These are phyloP conservation scores for Desmodesmus armatus DNA, from an alignment of 139 green algal genomes.

Conservation along the genomic window DNA sequence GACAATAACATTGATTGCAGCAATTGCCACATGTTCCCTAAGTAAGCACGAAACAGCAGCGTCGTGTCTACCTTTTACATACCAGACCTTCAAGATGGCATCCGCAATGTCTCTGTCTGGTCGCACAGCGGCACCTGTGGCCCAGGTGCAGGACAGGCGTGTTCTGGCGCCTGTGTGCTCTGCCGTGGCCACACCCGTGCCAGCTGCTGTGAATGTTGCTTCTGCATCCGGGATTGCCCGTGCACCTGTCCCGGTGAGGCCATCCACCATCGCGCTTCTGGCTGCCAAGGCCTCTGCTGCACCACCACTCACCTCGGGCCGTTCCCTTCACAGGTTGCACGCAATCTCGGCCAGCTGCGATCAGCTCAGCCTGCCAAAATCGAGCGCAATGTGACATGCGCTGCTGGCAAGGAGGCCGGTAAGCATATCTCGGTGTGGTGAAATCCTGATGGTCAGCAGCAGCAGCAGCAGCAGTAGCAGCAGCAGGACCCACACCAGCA, in stretches of 20 bases:
- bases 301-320: not conserved
- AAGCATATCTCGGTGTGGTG: too few relatives aligned
- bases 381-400: slow-evolving; percentile 38
- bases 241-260: not conserved
- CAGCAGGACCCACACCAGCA: too few relatives aligned
- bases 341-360: not conserved
- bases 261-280: not conserved
- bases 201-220: not conserved
- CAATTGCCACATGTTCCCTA: not conserved
- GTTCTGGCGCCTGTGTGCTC: slow-evolving; percentile 27
- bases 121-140: slow-evolving; percentile 22
- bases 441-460: too few relatives aligned
- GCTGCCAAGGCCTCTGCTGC: slow-evolving; percentile 2
- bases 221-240: not conserved
- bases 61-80: slow-evolving; percentile 30
- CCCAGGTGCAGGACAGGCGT: slow-evolving; percentile 28
- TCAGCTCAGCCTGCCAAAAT: not conserved
- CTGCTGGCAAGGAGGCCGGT: slow-evolving; percentile 50
- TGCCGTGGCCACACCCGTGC: not conserved
- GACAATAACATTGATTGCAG: not conserved
- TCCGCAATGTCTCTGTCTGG: too few relatives aligned
- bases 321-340: not conserved
- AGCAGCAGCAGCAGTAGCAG: too few relatives aligned
- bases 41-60: not conserved
- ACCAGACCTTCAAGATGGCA: slow-evolving; percentile 11